These are phyloP conservation scores for Atkinsonella hypoxylon DNA, from an alignment of 2,329 filamentous ascomycete species.

Conservation along the genomic window DNA sequence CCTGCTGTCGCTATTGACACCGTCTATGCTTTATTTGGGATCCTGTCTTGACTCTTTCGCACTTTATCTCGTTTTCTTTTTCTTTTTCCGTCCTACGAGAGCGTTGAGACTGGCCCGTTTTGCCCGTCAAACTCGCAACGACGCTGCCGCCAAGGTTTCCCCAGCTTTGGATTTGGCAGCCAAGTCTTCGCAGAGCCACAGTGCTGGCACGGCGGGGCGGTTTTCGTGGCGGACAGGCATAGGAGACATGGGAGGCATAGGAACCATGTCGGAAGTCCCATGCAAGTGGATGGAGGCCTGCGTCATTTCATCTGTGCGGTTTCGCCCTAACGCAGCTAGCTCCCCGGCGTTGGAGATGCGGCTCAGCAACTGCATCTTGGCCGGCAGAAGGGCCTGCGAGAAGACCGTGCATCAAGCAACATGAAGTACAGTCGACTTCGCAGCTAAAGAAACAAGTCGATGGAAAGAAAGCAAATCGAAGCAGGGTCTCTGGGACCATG, in stretches of 20 bases:
- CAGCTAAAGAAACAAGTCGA: neutral
- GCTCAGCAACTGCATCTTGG: neutral
- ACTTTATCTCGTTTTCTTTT: neutral
- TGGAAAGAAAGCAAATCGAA: neutral
- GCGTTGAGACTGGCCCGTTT: neutral
- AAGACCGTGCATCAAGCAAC: neutral
- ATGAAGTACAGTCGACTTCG: neutral
- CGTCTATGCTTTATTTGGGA: neutral
- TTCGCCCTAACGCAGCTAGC: neutral
- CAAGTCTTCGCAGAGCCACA: neutral
- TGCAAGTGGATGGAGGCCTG: neutral
- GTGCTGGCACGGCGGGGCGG: constrained; percentile 1
- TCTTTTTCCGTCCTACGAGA: neutral
- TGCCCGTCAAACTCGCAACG: neutral
- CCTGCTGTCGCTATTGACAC: neutral
- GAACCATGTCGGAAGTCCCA: neutral
- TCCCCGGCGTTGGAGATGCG: neutral
- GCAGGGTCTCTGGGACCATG: neutral
- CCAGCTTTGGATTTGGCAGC: neutral
- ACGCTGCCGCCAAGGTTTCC: neutral
- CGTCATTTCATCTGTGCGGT: neutral
- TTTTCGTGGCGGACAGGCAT: neutral
- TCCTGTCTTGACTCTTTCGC: neutral
- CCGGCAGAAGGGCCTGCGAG: neutral
- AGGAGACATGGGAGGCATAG: no score